Evolutionary conservation across 805 yeast species (phyloP).

Genomic region (Yamadazyma scolyti): DNA sequence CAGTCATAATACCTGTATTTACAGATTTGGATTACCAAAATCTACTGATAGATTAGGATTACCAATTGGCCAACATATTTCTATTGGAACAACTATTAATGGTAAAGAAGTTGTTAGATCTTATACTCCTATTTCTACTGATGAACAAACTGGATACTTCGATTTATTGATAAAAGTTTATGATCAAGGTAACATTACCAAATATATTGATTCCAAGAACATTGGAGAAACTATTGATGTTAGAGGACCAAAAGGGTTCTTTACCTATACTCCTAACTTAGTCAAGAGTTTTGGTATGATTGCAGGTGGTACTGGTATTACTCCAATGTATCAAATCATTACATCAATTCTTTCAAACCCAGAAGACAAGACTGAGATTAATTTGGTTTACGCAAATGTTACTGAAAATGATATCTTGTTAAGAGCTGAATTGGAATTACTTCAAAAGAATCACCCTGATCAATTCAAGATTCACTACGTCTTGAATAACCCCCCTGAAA

Average conservation of each 20-base stretch:
- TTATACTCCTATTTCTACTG: constrained; percentile 86
- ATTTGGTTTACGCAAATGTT: constrained; percentile 78
- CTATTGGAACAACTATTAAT: constrained; percentile 68
- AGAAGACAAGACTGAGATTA: constrained; percentile 70
- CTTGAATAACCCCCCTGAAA: constrained; percentile 66
- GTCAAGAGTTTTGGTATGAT: constrained; percentile 76
- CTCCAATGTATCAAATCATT: constrained; percentile 93
- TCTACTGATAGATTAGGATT: constrained; percentile 74
- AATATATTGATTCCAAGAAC: constrained; percentile 62
- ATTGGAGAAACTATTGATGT: constrained; percentile 77
- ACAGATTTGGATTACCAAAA: constrained; percentile 79
- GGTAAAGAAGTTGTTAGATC: constrained; percentile 82
- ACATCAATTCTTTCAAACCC: constrained; percentile 78
- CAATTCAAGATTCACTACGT: constrained; percentile 66
- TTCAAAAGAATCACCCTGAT: constrained; percentile 54
- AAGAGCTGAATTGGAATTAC: constrained; percentile 71
- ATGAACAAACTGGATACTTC: constrained; percentile 74
- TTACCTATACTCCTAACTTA: constrained; percentile 78
- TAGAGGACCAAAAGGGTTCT: constrained; percentile 89
- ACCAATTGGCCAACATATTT: constrained; percentile 93
- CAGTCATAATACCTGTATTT: constrained; percentile 76
- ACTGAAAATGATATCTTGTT: constrained; percentile 76
- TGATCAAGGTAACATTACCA: constrained; percentile 81
- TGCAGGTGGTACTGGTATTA: constrained; percentile 96
- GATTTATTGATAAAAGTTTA: constrained; percentile 85